Base-by-base conservation (phyloP, 306 rosid species). In the Sphenostylis stenocarpa region DNA sequence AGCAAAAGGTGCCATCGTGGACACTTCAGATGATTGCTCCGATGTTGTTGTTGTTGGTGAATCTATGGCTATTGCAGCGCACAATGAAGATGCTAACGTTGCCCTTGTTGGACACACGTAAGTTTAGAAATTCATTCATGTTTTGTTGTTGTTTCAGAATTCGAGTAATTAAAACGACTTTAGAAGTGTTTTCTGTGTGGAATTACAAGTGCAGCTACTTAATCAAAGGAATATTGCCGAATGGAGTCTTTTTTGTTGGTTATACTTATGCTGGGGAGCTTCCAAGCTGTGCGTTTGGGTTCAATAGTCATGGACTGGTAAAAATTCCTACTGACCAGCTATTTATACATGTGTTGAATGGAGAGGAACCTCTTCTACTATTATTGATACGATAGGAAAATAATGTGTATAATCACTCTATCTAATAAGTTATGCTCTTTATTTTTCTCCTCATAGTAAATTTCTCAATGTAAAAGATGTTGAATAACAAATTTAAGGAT, bases 201-300 rank as follows among this genome's bases (percentile, higher is more conserved):
- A 56, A 28, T 80, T 45, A 4, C 28, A 55, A 33, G 6, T 81
- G 72, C 86, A 92, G 98, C 61, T 95, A 89, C 85, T 85, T 92
- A 82, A 80, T 92, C 68, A 91, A 88, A 75, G 96, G 85, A 81
- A 83, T 76, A 38, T 79, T 91, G 76, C 72, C 87, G 63, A 67
- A 83, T 81, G 96, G 90, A 43, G 4, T 45, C 3, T 89, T 90
- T 68, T 90, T 84, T 56, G 63, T 92, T 51, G 99, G 89, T 74
- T 92, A 89, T 63, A 92, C 97, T 2, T 92, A 90, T 47, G 96
- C 97, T 6, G 98, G 97, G 82, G 97, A 95, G 85, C 97, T 92
- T 52, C 99, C 98, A 62, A 95, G 90, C 78, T 86, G 93, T 78
- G 97, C 72, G 6, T 82, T 82, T 72, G 85, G 79, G 8, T 84